Percentiles rank a stretch among this genome's conserved stretches.
These are phyloP conservation scores for Cladosporium sp. DNA, from an alignment of 2,329 filamentous ascomycete genomes.

Conservation along the genomic window DNA sequence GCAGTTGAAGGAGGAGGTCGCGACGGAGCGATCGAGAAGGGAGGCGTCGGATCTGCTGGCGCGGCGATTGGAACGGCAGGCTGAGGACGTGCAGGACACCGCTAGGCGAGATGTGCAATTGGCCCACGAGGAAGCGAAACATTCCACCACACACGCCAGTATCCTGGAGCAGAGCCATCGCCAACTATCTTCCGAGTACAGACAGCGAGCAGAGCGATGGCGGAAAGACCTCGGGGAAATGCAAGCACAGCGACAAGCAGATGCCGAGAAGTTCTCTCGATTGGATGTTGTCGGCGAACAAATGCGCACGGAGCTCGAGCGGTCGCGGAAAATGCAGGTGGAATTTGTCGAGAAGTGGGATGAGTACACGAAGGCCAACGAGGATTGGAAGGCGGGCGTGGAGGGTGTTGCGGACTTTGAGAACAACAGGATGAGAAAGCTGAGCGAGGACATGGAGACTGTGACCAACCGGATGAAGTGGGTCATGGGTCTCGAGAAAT, in stretches of 20 bases:
- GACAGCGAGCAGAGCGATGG: slow-evolving; percentile 41
- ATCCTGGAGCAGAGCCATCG: slow-evolving; percentile 67
- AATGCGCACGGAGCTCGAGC: slow-evolving; percentile 61
- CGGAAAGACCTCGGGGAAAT: slow-evolving; percentile 49
- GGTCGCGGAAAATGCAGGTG: slow-evolving; percentile 55
- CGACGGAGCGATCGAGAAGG: slow-evolving; percentile 58
- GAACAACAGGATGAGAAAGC: slow-evolving; percentile 49
- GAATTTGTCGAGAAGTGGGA: slow-evolving; percentile 56
- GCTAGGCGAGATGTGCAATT: slow-evolving; percentile 59
- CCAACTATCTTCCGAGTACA: slow-evolving; percentile 59
- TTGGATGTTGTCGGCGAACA: slow-evolving; percentile 66
- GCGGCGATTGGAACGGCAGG: slow-evolving; percentile 54
- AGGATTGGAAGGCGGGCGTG: slow-evolving; percentile 54
- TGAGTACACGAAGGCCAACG: slow-evolving; percentile 58
- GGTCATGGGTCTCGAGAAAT: slow-evolving; percentile 46
- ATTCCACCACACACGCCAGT: slow-evolving; percentile 56
- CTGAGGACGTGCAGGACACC: slow-evolving; percentile 56
- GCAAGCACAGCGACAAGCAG: slow-evolving; percentile 49
- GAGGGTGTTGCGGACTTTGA: slow-evolving; percentile 51
- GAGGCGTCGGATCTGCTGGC: slow-evolving; percentile 55
- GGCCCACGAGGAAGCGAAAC: slow-evolving; percentile 37
- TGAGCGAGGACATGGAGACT: slow-evolving; percentile 56
- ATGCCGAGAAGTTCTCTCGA: slow-evolving; percentile 58
- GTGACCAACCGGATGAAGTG: slow-evolving; percentile 63
- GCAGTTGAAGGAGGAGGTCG: slow-evolving; percentile 57